Evolutionary conservation across 1,284 basidiomycete species (phyloP).

Genomic region (Peniophora sp.): DNA sequence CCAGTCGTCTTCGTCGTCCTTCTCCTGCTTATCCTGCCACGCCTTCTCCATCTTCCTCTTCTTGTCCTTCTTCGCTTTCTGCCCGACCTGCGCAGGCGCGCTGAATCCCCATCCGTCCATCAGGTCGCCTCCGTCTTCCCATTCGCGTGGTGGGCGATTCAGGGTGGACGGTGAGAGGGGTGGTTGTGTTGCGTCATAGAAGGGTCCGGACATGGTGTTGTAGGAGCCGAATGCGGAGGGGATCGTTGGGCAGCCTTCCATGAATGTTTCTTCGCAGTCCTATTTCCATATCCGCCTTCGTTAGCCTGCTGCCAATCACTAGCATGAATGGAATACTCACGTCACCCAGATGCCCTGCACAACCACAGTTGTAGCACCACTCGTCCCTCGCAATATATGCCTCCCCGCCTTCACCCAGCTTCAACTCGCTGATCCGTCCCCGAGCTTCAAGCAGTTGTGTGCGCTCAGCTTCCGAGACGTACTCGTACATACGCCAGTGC

Average conservation of each 20-base stretch:
- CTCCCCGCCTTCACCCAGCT: conserved; percentile 67
- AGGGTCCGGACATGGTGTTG: conserved; percentile 70
- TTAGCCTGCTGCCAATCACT: background rate
- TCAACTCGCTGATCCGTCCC: conserved; percentile 36
- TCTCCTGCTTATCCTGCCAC: conserved; percentile 33
- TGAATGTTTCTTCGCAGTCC: conserved; percentile 64
- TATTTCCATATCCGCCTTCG: conserved; percentile 18
- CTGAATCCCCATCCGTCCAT: conserved; percentile 35
- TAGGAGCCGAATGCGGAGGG: conserved; percentile 71
- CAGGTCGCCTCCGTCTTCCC: conserved; percentile 23
- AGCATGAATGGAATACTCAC: conserved; percentile 41
- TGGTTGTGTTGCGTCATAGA: conserved; percentile 37
- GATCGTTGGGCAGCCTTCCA: conserved; percentile 42
- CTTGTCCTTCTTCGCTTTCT: conserved; percentile 50
- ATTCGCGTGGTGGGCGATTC: conserved; percentile 26
- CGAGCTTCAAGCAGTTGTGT: conserved; percentile 39
- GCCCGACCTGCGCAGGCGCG: conserved; percentile 56
- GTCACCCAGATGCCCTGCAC: conserved; percentile 78
- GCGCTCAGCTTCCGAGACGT: conserved; percentile 53
- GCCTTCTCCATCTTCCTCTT: conserved; percentile 45
- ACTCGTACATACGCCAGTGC: conserved; percentile 83
- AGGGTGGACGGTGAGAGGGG: conserved; percentile 17
- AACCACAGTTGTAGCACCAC: conserved; percentile 89
- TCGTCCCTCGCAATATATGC: conserved; percentile 63
- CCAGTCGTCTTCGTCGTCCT: conserved; percentile 55